Conservation (phyloP, 2,329 filamentous ascomycete genomes). For the Neoarthrinium moseri region DNA sequence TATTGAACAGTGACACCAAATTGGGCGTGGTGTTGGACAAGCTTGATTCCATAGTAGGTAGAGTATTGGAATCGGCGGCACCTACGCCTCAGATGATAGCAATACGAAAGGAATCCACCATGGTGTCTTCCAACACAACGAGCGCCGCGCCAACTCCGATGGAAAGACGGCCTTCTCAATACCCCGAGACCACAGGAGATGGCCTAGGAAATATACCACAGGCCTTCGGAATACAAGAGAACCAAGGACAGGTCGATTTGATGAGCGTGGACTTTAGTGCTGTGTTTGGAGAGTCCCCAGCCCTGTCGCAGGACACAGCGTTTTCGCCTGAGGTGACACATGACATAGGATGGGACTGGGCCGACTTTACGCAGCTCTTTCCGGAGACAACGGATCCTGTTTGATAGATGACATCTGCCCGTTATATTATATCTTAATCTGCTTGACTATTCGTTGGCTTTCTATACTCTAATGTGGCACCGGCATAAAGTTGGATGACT, state of each 20-base stretch:
- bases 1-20: conserved; percentile 3
- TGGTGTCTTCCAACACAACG: no score
- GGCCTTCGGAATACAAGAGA: no score
- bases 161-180: no score
- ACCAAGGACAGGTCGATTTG: neutral
- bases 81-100: neutral
- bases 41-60: neutral
- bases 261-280: neutral
- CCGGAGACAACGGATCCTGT: neutral
- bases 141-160: no score
- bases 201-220: no score
- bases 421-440: neutral
- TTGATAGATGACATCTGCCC: neutral
- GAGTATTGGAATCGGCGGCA: neutral
- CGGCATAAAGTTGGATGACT: no score
- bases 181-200: no score
- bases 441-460: no score
- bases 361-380: conserved; percentile 10
- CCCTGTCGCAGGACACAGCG: neutral
- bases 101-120: neutral
- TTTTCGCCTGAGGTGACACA: conserved; percentile 3
- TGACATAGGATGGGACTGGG: conserved; percentile 11
- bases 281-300: neutral
- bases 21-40: conserved; percentile 2
- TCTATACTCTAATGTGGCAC: no score